Base-by-base conservation (phyloP, 768 basidiomycete species). In the Tricholomella constricta region DNA sequence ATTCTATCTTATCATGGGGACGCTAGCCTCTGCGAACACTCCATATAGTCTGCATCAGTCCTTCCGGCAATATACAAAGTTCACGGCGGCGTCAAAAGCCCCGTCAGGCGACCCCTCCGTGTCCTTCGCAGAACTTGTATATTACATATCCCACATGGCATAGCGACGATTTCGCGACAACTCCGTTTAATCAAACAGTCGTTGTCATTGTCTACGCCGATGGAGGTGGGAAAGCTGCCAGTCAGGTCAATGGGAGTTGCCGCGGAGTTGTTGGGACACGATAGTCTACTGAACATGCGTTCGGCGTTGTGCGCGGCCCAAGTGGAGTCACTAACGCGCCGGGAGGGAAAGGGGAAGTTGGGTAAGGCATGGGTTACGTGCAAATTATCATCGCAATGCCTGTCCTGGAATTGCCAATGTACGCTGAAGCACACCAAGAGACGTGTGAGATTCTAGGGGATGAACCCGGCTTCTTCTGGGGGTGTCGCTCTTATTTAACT, bases 21-120 rank as follows among this genome's bases (percentile, higher is more conserved):
- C 17, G n/a, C n/a, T n/a, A 22, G 23, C 20, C 7, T 22, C 23
- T 22, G 36, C 14, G 20, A 22, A 37, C 11, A 6, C 6, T 22
- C 38, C 11, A 8, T 7, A 40, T 22, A n/a, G 38, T 22, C 7
- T 22, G 20, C 19, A 40, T 22, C 19, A 40, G 2, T 40, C 10
- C 10, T 15, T 2, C 38, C 38, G 38, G 29, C 19, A 45, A 31
- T 17, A 25, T 9, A 42, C 32, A 43, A 32, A 4, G 27, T 32
- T 42, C 22, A 34, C 14, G 20, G 35, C 15, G 19, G n/a, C n/a
- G 17, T 9, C 35, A 19, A 31, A 32, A 37, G 23, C 25, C 29
- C 11, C 19, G 50, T 55, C 48, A 51, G 49, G 32, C 34, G 55
- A 56, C n/a, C n/a, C 47, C 56, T 58, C 52, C 52, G 57, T 34